A percentile compares a stretch with the other conserved stretches of the same genome.
phyloP scores from a whole-genome alignment of 805 yeast species.

The Yamadazyma olivae region DNA sequence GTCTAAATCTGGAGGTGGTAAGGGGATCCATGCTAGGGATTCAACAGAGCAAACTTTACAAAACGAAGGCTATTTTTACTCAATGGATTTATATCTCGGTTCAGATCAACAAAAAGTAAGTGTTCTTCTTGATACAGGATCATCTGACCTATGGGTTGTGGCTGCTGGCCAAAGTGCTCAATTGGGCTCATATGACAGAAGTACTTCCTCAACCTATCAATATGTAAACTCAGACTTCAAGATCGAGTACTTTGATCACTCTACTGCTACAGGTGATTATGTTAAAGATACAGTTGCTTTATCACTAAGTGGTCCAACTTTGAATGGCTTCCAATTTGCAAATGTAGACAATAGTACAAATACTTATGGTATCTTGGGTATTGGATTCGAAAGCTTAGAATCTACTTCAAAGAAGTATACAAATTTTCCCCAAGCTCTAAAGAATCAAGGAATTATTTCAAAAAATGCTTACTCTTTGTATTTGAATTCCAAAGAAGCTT shows the following conservation, averaged over 20 bases:
- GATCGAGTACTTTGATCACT: conserved; percentile 46
- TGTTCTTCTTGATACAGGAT: conserved; percentile 24
- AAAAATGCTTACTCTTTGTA: conserved; percentile 36
- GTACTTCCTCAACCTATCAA: conserved; percentile 28
- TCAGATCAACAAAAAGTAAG: conserved; percentile 18
- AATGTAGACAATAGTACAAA: conserved; percentile 8
- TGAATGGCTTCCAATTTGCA: conserved; percentile 12
- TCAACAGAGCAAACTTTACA: too few relatives aligned
- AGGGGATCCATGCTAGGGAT: too few relatives aligned
- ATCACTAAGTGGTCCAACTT: conserved; percentile 1
- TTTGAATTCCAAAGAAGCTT: conserved; percentile 20
- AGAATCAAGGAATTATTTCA: conserved; percentile 38
- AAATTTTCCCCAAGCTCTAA: background rate
- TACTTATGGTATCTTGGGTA: conserved; percentile 17
- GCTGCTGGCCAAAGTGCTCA: conserved; percentile 1
- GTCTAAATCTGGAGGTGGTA: too few relatives aligned
- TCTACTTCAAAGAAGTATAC: conserved; percentile 3
- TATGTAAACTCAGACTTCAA: conserved; percentile 32
- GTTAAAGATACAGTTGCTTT: conserved; percentile 13
- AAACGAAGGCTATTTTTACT: too few relatives aligned
- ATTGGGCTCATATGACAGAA: conserved; percentile 37
- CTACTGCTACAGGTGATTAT: conserved; percentile 33
- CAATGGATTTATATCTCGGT: conserved; percentile 17
- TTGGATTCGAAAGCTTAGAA: conserved; percentile 14
- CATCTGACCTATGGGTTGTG: conserved; percentile 26